Base-by-base conservation (phyloP, 2,329 filamentous ascomycete genomes). In the Aspergillus melleus region DNA sequence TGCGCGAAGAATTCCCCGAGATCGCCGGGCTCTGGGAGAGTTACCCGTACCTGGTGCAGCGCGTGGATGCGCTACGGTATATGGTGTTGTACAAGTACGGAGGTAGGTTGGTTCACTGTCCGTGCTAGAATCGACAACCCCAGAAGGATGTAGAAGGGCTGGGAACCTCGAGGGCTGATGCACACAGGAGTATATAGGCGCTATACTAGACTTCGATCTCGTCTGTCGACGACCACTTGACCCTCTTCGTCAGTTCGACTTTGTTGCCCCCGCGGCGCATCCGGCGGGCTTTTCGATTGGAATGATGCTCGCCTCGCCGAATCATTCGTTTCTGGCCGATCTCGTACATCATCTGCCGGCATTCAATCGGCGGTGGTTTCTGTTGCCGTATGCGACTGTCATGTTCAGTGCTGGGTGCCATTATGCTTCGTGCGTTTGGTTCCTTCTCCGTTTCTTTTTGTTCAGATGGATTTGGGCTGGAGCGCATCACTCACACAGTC, bases 331-430 rank as follows among this genome's bases (percentile, higher is more conserved):
- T 54, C 68, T 79, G 6, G 63, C 67, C 6, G 63, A 72, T 24
- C 61, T 78, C 20, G 72, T 79, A 12, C 50, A 63, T 6, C 74
- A 74, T 32, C 67, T 79, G 1, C 61, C 65, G 1, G 60, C 62
- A 0, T 79, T 78, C 52, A 75, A 79, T 60, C 68, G 68, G 5
- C 63, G 71, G n/a, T 79, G 77, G 76, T 68, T 78, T 19, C 69
- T 74, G 2, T 60, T 79, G 32, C 75, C 77, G 0, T 79, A 79
- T 52, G 64, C 73, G 3, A 77, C 76, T 2, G 74, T 79, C 32
- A 79, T 79, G 77, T 79, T 79, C 61, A 78, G 75, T 61, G 78
- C 77, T 1, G 76, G 76, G 12, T 78, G 76, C 46, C 76, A 79
- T 59, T 79, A 76, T 58, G 76, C 75, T 24, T 79, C 76, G 71